phyloP scores from a whole-genome alignment of 805 yeast species.

The Candida hispaniensis region DNA sequence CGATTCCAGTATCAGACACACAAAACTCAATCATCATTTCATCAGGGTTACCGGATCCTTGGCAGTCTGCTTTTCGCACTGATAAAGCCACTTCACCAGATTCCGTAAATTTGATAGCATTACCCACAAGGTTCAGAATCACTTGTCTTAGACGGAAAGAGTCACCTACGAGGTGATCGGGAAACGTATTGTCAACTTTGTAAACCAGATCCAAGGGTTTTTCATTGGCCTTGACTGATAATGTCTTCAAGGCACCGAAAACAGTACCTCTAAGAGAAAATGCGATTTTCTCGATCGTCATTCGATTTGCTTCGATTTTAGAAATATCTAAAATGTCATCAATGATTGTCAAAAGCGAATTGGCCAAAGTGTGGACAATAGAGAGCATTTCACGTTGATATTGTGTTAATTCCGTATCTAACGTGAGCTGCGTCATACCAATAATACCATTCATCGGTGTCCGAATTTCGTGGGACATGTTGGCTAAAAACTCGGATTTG shows the following conservation, averaged over 20 bases:
- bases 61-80: constrained; percentile 45
- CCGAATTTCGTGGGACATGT: constrained; percentile 78
- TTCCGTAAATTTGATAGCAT: constrained; percentile 80
- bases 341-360: constrained; percentile 72
- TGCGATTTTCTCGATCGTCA: constrained; percentile 86
- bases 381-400: constrained; percentile 87
- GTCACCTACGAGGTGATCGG: constrained; percentile 79
- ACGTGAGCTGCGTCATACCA: constrained; percentile 83
- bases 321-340: constrained; percentile 88
- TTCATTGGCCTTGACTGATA: constrained; percentile 84
- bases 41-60: constrained; percentile 31
- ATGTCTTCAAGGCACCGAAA: constrained; percentile 79
- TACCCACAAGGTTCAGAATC: constrained; percentile 75
- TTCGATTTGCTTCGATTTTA: constrained; percentile 85
- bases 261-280: constrained; percentile 79
- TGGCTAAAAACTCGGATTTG: constrained; percentile 81
- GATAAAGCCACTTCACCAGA: constrained; percentile 71
- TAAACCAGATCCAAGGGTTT: constrained; percentile 70
- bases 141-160: constrained; percentile 83
- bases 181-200: constrained; percentile 77
- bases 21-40: constrained; percentile 64
- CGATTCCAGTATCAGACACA: constrained; percentile 85
- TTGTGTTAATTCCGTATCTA: constrained; percentile 82
- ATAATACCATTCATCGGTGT: constrained; percentile 91
- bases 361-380: constrained; percentile 80